phyloP scores from a whole-genome alignment of 352 stramenopile species.

The Lagenidium giganteum region DNA sequence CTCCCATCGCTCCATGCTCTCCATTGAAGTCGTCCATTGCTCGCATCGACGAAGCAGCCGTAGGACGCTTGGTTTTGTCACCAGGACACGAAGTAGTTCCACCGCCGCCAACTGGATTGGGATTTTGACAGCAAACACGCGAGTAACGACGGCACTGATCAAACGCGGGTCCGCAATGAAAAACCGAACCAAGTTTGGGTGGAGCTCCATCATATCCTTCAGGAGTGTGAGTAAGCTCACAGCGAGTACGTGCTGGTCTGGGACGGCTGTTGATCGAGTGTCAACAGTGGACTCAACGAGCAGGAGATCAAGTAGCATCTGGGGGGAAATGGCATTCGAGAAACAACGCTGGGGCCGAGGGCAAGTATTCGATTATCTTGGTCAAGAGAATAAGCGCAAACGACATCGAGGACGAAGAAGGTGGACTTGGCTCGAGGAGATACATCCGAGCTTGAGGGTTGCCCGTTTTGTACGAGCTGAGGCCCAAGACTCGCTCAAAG shows the following conservation, averaged over 20 bases:
- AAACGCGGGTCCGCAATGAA: constrained; percentile 10
- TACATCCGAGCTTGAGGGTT: neutral
- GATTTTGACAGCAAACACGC: constrained; percentile 5
- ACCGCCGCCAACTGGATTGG: constrained; percentile 3
- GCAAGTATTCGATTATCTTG: neutral
- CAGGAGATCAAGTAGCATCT: constrained; percentile 7
- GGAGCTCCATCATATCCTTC: neutral
- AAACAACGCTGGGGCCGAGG: neutral
- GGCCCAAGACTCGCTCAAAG: constrained; percentile 2
- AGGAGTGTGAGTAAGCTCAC: constrained; percentile 4
- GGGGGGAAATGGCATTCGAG: constrained; percentile 4
- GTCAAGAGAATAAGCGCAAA: constrained; percentile 8
- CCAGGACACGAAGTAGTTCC: neutral
- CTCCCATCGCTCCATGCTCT: no score
- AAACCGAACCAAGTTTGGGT: constrained; percentile 4
- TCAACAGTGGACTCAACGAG: no score
- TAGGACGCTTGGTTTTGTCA: neutral
- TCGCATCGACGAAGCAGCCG: constrained; percentile 1
- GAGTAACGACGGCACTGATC: constrained; percentile 2
- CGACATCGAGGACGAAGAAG: no score
- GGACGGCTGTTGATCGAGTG: neutral
- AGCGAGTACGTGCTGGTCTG: neutral
- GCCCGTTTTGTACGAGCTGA: neutral
- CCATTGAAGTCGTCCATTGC: no score
- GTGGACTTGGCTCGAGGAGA: constrained; percentile 8